A percentile compares a stretch with the other conserved stretches of the same genome.
Conservation (phyloP, 352 stramenopile species). For the Globisporangium spinosum region DNA sequence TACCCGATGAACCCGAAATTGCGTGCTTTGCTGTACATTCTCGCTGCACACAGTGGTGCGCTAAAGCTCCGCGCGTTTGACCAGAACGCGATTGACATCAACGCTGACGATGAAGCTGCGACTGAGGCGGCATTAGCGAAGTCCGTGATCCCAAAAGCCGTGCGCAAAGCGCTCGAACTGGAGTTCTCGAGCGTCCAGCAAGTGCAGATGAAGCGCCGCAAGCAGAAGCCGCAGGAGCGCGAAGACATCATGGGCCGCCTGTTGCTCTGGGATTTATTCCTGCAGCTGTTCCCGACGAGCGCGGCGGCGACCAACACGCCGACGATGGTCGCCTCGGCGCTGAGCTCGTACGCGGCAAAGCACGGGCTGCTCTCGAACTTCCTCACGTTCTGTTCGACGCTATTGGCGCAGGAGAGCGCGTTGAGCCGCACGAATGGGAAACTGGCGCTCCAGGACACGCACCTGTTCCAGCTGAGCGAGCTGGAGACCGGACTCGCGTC, state of each 20-base stretch:
- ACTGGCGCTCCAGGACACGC: slow-evolving; percentile 42
- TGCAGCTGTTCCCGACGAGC: slow-evolving; percentile 68
- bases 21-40: slow-evolving; percentile 59
- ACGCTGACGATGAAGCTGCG: slow-evolving; percentile 71
- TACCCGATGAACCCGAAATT: slow-evolving; percentile 44
- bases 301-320: slow-evolving; percentile 14
- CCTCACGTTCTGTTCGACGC: slow-evolving; percentile 54
- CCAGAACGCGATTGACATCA: slow-evolving; percentile 58
- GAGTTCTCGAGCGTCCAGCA: slow-evolving; percentile 36
- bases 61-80: slow-evolving; percentile 40
- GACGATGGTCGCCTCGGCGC: slow-evolving; percentile 57
- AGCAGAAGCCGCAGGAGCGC: slow-evolving; percentile 47
- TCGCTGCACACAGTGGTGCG: slow-evolving; percentile 46
- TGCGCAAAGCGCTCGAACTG: slow-evolving; percentile 55
- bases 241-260: slow-evolving; percentile 54
- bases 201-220: slow-evolving; percentile 43
- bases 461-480: slow-evolving; percentile 42
- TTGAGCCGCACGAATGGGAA: slow-evolving; percentile 21
- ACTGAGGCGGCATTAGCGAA: slow-evolving; percentile 64
- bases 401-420: slow-evolving; percentile 55
- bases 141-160: slow-evolving; percentile 56
- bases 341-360: slow-evolving; percentile 63
- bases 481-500: slow-evolving; percentile 28
- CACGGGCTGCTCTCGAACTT: slow-evolving; percentile 63
- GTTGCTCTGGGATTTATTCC: slow-evolving; percentile 79